Percentiles rank a stretch among this genome's conserved stretches.
phyloP scores from a whole-genome alignment of 768 basidiomycete genomes.

The Grammothele lineata region DNA sequence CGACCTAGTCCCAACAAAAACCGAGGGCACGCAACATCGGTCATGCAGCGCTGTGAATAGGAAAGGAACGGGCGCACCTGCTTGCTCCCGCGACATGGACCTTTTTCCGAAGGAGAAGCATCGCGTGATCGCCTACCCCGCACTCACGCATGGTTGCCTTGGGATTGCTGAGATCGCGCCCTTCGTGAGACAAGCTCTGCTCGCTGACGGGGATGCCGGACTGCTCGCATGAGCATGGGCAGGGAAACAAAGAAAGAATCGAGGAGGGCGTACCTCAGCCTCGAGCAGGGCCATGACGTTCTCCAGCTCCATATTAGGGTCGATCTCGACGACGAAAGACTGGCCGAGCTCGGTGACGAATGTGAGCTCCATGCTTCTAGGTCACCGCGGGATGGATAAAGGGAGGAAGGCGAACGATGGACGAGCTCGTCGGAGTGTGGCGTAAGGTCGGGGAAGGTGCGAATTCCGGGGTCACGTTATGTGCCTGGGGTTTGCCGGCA shows the following conservation, averaged over 20 bases:
- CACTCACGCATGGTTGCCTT: slow-evolving; percentile 66
- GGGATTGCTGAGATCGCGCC: slow-evolving; percentile 58
- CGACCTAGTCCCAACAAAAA: too few relatives aligned
- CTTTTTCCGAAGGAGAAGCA: slow-evolving; percentile 67
- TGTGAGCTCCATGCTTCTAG: slow-evolving; percentile 71
- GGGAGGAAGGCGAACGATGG: too few relatives aligned
- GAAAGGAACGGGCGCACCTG: slow-evolving; percentile 28
- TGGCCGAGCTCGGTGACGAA: slow-evolving; percentile 68
- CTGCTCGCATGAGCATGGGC: slow-evolving; percentile 32
- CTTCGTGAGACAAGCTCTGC: slow-evolving; percentile 68
- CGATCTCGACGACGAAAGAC: slow-evolving; percentile 73
- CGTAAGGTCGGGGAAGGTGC: too few relatives aligned
- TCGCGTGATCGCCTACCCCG: slow-evolving; percentile 59
- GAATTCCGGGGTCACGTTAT: too few relatives aligned
- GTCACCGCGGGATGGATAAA: background rate
- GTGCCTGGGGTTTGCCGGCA: too few relatives aligned
- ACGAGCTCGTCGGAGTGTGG: too few relatives aligned
- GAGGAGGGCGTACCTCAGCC: slow-evolving; percentile 66
- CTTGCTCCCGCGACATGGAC: slow-evolving; percentile 37
- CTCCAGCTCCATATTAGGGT: slow-evolving; percentile 86
- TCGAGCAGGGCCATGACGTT: slow-evolving; percentile 93
- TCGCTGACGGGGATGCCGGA: slow-evolving; percentile 69
- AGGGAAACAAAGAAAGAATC: background rate
- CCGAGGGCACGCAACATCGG: too few relatives aligned
- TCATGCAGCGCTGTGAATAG: background rate